Conservation (phyloP, 352 stramenopile species). For the Salisapilia sapeloensis region DNA sequence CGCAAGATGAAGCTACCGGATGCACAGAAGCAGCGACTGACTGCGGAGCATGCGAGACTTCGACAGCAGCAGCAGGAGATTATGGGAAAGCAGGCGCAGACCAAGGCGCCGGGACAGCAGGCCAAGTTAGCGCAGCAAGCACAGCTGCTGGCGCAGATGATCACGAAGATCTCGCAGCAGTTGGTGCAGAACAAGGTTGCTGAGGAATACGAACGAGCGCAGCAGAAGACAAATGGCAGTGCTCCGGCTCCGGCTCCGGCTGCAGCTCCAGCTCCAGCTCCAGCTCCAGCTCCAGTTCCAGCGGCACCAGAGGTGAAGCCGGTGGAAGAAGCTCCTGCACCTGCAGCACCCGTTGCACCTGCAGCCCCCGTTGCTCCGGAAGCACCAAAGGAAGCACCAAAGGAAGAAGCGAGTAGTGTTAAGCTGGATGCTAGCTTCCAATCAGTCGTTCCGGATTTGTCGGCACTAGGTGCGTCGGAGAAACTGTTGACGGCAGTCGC, state of each 20-base stretch:
- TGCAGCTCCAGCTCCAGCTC: constrained; percentile 1
- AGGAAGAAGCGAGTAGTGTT: too few relatives aligned
- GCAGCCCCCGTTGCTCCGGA: background rate
- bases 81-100: constrained; percentile 49
- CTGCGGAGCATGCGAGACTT: constrained; percentile 47
- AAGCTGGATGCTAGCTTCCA: constrained; percentile 33
- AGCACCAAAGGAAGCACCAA: constrained; percentile 5
- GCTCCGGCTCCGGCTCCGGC: constrained; percentile 8
- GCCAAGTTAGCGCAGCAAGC: constrained; percentile 59
- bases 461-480: constrained; percentile 51
- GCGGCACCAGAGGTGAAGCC: background rate
- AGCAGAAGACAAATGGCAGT: constrained; percentile 26
- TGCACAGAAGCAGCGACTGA: constrained; percentile 44
- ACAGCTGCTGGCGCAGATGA: constrained; percentile 62
- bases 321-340: background rate
- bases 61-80: constrained; percentile 67
- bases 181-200: constrained; percentile 68
- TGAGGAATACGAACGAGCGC: constrained; percentile 56
- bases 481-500: constrained; percentile 62
- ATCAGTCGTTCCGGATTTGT: constrained; percentile 58
- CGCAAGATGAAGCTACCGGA: constrained; percentile 56
- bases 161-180: constrained; percentile 77
- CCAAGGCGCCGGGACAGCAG: constrained; percentile 49
- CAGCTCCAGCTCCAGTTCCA: background rate
- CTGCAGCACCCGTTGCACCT: background rate